Percentiles rank a stretch among this genome's conserved stretches.
Conservation (phyloP, 441 rosid genomes). For the Adansonia grandidieri region DNA sequence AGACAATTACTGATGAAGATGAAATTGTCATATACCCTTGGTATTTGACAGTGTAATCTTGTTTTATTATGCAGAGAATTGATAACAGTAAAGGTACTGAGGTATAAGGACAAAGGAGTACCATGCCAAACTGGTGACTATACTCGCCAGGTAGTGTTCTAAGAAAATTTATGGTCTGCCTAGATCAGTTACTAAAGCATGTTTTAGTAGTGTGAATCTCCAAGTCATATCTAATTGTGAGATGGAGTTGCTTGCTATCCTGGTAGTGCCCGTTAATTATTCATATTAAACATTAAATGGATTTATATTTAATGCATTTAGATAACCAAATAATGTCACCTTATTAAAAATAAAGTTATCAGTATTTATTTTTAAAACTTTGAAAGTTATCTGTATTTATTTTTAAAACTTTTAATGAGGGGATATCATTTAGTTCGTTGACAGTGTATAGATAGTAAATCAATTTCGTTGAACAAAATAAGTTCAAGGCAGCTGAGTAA, state of each 20-base stretch:
- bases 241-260: not conserved
- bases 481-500: conserved; percentile 14
- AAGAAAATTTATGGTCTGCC: not conserved
- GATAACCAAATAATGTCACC: no score
- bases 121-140: not conserved
- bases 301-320: no score
- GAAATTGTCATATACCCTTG: not conserved
- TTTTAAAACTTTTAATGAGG: not conserved
- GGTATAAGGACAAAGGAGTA: not conserved
- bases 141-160: not conserved
- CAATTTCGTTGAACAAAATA: conserved; percentile 3
- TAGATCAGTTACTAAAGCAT: not conserved
- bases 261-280: not conserved
- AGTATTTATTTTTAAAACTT: not conserved
- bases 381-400: not conserved
- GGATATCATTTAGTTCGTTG: conserved; percentile 30
- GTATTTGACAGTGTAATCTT: not conserved
- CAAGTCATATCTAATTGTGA: not conserved
- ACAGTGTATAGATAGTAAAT: not conserved
- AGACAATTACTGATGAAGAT: not conserved
- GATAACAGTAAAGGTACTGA: not conserved
- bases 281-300: no score
- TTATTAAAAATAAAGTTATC: no score
- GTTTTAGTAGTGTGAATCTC: not conserved
- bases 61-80: not conserved